Conservation (phyloP, 176 grass and related monocot genomes). For the Oryza nivara region DNA sequence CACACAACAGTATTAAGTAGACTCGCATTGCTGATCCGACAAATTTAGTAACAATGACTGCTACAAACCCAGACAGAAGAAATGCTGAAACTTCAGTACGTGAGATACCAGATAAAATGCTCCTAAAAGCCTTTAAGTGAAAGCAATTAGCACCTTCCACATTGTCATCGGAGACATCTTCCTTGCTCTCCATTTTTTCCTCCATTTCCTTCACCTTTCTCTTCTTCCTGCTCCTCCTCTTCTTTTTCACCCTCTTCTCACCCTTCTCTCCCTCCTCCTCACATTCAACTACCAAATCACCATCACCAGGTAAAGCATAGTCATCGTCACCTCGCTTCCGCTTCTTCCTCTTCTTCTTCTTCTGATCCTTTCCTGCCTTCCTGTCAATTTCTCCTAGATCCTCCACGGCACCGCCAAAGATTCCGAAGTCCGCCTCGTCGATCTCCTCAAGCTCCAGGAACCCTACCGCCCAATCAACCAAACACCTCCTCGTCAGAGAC, state of each 20-base stretch:
- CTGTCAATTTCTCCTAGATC: constrained; percentile 33
- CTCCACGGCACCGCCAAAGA: constrained; percentile 46
- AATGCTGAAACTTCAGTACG: neutral
- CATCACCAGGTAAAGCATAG: neutral
- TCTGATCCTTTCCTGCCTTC: constrained; percentile 35
- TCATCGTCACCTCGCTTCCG: constrained; percentile 48
- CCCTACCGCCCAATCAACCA: constrained; percentile 43
- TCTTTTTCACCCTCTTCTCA: constrained; percentile 21
- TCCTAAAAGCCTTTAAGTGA: neutral
- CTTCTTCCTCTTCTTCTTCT: constrained; percentile 54
- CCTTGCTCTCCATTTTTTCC: constrained; percentile 14
- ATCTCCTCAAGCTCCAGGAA: constrained; percentile 95
- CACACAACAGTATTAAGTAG: constrained; percentile 6
- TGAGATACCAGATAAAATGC: constrained; percentile 23
- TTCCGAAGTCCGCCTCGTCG: constrained; percentile 70
- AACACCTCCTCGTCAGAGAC: constrained; percentile 13
- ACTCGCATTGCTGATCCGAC: neutral
- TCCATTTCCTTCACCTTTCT: constrained; percentile 44
- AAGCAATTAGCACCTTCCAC: constrained; percentile 50
- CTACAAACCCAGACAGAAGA: neutral
- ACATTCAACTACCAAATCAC: constrained; percentile 24
- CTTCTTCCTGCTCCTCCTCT: constrained; percentile 61
- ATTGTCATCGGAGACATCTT: constrained; percentile 27
- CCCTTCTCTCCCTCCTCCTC: constrained; percentile 15
- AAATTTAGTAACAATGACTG: neutral